These are phyloP conservation scores for Penicillium frequentans DNA, from an alignment of 2,329 filamentous ascomycete genomes.

Conservation along the genomic window DNA sequence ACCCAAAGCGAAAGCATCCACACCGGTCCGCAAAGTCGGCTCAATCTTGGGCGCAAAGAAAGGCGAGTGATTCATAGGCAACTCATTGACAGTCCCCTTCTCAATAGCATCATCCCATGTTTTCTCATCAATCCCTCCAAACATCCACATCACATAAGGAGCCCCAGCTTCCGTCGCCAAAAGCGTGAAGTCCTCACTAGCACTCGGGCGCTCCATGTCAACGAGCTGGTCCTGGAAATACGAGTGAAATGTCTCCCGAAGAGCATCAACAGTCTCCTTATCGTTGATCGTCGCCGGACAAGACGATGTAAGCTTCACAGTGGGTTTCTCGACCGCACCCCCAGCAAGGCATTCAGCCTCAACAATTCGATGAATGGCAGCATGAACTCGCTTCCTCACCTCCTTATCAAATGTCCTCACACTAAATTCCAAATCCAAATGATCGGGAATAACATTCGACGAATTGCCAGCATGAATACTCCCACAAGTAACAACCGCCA, in stretches of 20 bases:
- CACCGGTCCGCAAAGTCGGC: conserved; percentile 54
- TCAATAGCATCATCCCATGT: conserved; percentile 51
- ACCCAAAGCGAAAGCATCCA: conserved; percentile 53
- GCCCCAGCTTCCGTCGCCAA: conserved; percentile 52
- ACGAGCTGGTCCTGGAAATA: conserved; percentile 47
- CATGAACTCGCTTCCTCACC: conserved; percentile 36
- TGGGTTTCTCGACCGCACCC: conserved; percentile 45
- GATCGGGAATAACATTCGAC: conserved; percentile 49
- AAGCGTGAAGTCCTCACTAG: conserved; percentile 59
- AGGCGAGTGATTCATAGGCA: conserved; percentile 60
- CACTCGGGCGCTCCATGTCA: conserved; percentile 44
- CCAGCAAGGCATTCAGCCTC: conserved; percentile 55
- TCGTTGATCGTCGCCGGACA: conserved; percentile 58
- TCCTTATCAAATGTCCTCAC: conserved; percentile 37
- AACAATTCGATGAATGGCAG: conserved; percentile 46
- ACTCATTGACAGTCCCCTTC: conserved; percentile 47
- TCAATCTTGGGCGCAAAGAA: conserved; percentile 58
- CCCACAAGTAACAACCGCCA: conserved; percentile 48
- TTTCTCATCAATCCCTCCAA: conserved; percentile 53
- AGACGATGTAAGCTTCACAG: conserved; percentile 41
- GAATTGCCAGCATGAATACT: conserved; percentile 45
- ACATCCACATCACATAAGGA: conserved; percentile 57
- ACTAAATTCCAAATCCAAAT: conserved; percentile 43
- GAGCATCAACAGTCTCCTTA: conserved; percentile 37
- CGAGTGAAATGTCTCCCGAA: conserved; percentile 46